A percentile compares a stretch with the other conserved stretches of the same genome.
Evolutionary conservation across 495 filamentous ascomycete genomes (phyloP).

Genomic region (Talaromyces proteolyticus): DNA sequence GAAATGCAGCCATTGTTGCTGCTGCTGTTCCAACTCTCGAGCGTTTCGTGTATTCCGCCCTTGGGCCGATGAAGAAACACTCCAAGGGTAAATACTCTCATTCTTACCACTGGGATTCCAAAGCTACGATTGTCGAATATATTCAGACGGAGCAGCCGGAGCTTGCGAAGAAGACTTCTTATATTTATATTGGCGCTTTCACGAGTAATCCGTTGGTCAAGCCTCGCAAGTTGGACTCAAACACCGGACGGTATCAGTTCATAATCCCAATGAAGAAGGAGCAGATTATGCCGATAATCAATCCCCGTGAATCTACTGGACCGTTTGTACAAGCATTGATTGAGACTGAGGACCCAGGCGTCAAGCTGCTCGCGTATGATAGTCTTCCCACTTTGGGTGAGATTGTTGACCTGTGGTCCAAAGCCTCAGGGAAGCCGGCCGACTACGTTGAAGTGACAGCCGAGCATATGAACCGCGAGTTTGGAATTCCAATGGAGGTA

Average conservation of each 20-base stretch:
- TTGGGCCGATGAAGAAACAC: slow-evolving; percentile 25
- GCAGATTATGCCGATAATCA: slow-evolving; percentile 29
- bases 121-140: slow-evolving; percentile 30
- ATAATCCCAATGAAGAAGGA: slow-evolving; percentile 18
- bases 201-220: slow-evolving; percentile 24
- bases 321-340: slow-evolving; percentile 34
- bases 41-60: slow-evolving; percentile 37
- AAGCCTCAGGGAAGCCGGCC: slow-evolving; percentile 23
- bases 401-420: slow-evolving; percentile 23
- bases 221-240: slow-evolving; percentile 17
- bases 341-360: slow-evolving; percentile 27
- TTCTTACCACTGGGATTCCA: slow-evolving; percentile 35
- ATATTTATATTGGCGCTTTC: slow-evolving; percentile 27
- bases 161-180: slow-evolving; percentile 21
- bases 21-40: slow-evolving; percentile 38
- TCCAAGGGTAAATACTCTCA: slow-evolving; percentile 29
- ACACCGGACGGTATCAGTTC: slow-evolving; percentile 17
- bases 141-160: slow-evolving; percentile 20
- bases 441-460: slow-evolving; percentile 17
- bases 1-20: slow-evolving; percentile 45
- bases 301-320: slow-evolving; percentile 28
- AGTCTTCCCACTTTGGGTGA: slow-evolving; percentile 24
- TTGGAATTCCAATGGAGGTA: slow-evolving; percentile 30
- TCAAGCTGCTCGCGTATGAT: slow-evolving; percentile 37
- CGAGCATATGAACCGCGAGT: slow-evolving; percentile 24